These are phyloP conservation scores for Spergularia marina DNA, from an alignment of 148 eudicot species.

Conservation along the genomic window DNA sequence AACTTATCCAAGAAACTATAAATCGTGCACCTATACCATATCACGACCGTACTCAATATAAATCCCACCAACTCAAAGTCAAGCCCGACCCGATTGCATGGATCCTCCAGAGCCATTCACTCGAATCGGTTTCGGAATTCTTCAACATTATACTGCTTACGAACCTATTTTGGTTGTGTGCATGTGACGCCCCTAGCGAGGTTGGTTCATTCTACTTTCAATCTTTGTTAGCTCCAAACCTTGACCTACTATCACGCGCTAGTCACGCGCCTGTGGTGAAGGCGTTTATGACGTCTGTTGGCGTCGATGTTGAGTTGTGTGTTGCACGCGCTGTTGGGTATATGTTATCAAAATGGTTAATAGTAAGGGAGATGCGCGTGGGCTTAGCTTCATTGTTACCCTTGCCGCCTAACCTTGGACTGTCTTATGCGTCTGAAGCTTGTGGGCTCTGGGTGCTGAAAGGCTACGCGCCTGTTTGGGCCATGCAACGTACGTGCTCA, in stretches of 20 bases:
- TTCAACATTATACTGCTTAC: constrained; percentile 58
- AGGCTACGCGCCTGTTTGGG: constrained; percentile 62
- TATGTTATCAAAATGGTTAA: constrained; percentile 71
- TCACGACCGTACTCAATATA: constrained; percentile 40
- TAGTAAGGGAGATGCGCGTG: constrained; percentile 56
- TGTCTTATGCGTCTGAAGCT: constrained; percentile 69
- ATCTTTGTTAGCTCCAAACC: constrained; percentile 55
- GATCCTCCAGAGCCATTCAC: constrained; percentile 67
- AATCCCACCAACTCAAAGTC: constrained; percentile 41
- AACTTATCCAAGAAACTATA: constrained; percentile 62
- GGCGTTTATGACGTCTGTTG: constrained; percentile 49
- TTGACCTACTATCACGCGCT: constrained; percentile 45
- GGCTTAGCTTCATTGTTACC: constrained; percentile 48
- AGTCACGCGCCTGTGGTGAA: constrained; percentile 42
- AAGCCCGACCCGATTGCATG: constrained; percentile 56
- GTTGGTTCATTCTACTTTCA: constrained; percentile 75
- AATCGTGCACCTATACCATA: constrained; percentile 52
- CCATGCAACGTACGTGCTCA: constrained; percentile 43
- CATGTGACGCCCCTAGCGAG: constrained; percentile 60
- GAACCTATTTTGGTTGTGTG: constrained; percentile 79
- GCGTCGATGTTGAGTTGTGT: constrained; percentile 67
- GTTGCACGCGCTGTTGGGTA: constrained; percentile 79
- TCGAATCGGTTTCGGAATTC: constrained; percentile 70
- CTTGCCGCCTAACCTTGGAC: constrained; percentile 40
- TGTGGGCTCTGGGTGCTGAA: constrained; percentile 74